These are phyloP conservation scores for Erodium moschatum DNA, from an alignment of 441 rosid genomes.

Conservation along the genomic window DNA sequence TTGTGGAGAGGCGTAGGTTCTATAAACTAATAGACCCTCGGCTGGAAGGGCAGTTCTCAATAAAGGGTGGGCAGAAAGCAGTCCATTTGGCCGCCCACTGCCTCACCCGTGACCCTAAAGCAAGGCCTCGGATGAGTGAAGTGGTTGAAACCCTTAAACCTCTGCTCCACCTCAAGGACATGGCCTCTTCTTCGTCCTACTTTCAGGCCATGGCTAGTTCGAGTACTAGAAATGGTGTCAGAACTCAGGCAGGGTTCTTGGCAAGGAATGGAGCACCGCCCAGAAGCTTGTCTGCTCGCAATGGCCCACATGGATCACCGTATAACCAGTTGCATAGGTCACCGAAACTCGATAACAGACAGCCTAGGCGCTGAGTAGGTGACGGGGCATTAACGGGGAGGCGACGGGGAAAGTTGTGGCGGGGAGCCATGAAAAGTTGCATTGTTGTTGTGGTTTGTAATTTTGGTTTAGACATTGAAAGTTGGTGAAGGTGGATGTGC, in stretches of 20 bases:
- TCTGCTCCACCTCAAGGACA: constrained; percentile 26
- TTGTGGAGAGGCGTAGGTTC: constrained; percentile 25
- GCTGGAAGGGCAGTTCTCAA: constrained; percentile 31
- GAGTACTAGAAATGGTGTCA: constrained; percentile 19
- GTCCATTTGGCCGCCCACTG: constrained; percentile 35
- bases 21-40: constrained; percentile 31
- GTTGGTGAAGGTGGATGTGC: background rate
- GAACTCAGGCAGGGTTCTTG: constrained; percentile 19
- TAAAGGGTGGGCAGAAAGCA: constrained; percentile 33
- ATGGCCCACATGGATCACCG: constrained; percentile 29
- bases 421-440: too few species aligned
- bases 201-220: constrained; percentile 22
- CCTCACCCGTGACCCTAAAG: constrained; percentile 28
- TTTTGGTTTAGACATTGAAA: background rate
- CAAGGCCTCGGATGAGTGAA: constrained; percentile 44
- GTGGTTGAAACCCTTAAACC: constrained; percentile 28
- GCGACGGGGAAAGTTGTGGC: background rate
- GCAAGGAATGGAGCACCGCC: constrained; percentile 21
- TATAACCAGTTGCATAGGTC: constrained; percentile 19
- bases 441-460: too few species aligned
- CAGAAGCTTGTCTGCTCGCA: constrained; percentile 19
- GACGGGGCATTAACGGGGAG: background rate
- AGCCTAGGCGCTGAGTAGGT: constrained; percentile 1
- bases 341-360: constrained; percentile 19
- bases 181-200: constrained; percentile 28